Conservation (phyloP, 257 asterid species). For the Plantago ovata region DNA sequence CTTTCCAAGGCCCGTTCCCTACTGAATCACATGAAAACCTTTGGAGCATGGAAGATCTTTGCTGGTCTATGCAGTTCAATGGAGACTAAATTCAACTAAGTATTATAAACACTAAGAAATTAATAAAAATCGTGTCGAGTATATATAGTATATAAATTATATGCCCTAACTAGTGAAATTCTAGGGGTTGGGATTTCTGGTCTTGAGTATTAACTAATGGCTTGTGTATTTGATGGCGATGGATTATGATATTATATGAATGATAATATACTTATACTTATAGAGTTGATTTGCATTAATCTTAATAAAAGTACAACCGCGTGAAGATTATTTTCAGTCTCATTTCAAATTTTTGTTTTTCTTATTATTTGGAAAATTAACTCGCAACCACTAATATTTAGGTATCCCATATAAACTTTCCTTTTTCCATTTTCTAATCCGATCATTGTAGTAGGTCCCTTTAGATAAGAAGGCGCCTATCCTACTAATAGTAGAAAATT, state of each 20-base stretch:
- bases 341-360: too few relatives aligned
- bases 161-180: slow-evolving; percentile 8
- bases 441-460: too few relatives aligned
- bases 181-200: slow-evolving; percentile 11
- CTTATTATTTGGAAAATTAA: too few relatives aligned
- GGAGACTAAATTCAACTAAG: slow-evolving; percentile 32
- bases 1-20: slow-evolving; percentile 44
- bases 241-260: slow-evolving; percentile 4
- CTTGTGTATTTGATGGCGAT: slow-evolving; percentile 26
- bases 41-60: slow-evolving; percentile 92
- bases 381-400: too few relatives aligned
- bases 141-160: slow-evolving; percentile 13
- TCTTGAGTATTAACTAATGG: slow-evolving; percentile 16
- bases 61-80: slow-evolving; percentile 81
- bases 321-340: too few relatives aligned
- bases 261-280: not conserved
- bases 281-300: too few relatives aligned
- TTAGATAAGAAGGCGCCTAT: too few relatives aligned
- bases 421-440: too few relatives aligned
- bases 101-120: not conserved
- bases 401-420: too few relatives aligned
- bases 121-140: slow-evolving; percentile 4
- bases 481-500: too few relatives aligned
- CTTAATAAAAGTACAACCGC: too few relatives aligned
- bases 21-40: slow-evolving; percentile 53